Conservation (phyloP, 495 filamentous ascomycete species). For the Aspergillus baeticus region DNA sequence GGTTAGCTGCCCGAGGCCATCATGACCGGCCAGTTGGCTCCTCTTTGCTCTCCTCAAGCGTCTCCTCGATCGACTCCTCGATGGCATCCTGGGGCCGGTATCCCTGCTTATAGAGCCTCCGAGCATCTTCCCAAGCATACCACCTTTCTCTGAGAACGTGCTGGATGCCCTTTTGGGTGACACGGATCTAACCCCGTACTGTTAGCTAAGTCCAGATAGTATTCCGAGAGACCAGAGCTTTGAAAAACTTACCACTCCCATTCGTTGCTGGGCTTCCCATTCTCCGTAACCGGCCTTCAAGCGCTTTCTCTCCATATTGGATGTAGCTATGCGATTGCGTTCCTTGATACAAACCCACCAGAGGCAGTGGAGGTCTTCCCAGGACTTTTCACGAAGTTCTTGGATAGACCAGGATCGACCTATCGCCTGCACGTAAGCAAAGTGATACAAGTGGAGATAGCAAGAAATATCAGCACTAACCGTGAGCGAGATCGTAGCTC, state of each 20-base stretch:
- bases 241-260: slow-evolving; percentile 55
- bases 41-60: slow-evolving; percentile 1
- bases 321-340: slow-evolving; percentile 84
- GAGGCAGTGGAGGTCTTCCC: slow-evolving; percentile 87
- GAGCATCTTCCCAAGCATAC: slow-evolving; percentile 87
- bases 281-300: slow-evolving; percentile 67
- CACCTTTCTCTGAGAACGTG: slow-evolving; percentile 82
- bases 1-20: no score
- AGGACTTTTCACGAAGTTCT: slow-evolving; percentile 84
- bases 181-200: slow-evolving; percentile 54
- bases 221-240: background rate
- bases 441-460: background rate
- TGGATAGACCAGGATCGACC: slow-evolving; percentile 82
- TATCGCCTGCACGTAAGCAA: slow-evolving; percentile 29
- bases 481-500: slow-evolving; percentile 63
- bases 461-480: slow-evolving; percentile 35
- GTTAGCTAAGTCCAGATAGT: slow-evolving; percentile 17
- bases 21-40: no score
- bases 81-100: slow-evolving; percentile 36
- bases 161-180: slow-evolving; percentile 77
- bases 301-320: slow-evolving; percentile 60
- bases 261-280: slow-evolving; percentile 57
- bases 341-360: slow-evolving; percentile 98
- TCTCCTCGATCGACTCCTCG: slow-evolving; percentile 5
- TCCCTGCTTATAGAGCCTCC: slow-evolving; percentile 62